These are phyloP conservation scores for Suaeda aralocaspica DNA, from an alignment of 148 eudicot genomes.

Conservation along the genomic window DNA sequence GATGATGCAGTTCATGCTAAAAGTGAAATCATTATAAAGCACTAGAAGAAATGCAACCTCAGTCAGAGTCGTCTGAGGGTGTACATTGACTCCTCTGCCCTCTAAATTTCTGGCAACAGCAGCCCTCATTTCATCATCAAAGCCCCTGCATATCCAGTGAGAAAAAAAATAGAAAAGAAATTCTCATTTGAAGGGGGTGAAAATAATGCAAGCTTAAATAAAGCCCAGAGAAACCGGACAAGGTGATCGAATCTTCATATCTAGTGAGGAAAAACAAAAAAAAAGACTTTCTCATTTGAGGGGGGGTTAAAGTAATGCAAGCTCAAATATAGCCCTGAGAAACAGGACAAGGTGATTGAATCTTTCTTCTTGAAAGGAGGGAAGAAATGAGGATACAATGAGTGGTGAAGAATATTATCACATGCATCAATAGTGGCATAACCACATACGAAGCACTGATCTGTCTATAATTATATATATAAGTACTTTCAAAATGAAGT, in stretches of 20 bases:
- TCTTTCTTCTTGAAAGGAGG: neutral
- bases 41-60: constrained; percentile 46
- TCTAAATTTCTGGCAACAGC: constrained; percentile 84
- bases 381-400: neutral
- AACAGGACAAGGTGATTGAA: neutral
- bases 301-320: neutral
- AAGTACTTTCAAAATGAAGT: too few relatives aligned
- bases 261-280: too few relatives aligned
- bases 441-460: neutral
- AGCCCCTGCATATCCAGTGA: constrained; percentile 55
- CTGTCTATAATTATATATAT: neutral
- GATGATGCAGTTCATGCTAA: neutral
- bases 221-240: neutral
- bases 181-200: neutral
- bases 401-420: neutral
- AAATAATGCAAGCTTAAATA: neutral
- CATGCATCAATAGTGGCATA: neutral
- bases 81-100: constrained; percentile 88
- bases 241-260: neutral
- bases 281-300: neutral
- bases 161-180: too few relatives aligned
- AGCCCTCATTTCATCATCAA: constrained; percentile 99
- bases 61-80: constrained; percentile 60
- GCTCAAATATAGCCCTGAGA: neutral
- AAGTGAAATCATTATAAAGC: neutral